phyloP scores from a whole-genome alignment of 768 basidiomycete genomes.

The Agaricus sinodeliciosus region DNA sequence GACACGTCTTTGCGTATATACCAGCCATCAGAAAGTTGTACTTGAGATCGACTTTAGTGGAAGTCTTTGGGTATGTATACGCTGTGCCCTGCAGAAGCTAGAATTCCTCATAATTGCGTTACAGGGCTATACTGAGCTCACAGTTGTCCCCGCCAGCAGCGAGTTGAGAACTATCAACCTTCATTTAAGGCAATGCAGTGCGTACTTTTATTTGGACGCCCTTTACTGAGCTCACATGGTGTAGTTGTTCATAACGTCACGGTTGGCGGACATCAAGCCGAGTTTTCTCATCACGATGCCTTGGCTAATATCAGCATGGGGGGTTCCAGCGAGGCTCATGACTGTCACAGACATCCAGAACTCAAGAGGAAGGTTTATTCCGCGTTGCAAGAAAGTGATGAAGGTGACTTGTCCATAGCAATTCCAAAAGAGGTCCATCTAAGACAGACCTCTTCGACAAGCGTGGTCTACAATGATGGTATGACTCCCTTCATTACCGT shows the following conservation, averaged over 20 bases:
- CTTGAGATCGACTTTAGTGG: conserved; percentile 92
- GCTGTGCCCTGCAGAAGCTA: conserved; percentile 4
- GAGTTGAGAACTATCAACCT: conserved; percentile 82
- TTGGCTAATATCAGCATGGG: conserved; percentile 59
- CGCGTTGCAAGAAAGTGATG: conserved; percentile 84
- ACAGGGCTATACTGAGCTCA: conserved; percentile 92
- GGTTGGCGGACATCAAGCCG: conserved; percentile 64
- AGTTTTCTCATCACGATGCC: conserved; percentile 76
- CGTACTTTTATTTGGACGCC: conserved; percentile 20
- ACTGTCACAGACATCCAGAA: conserved; percentile 88
- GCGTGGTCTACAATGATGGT: conserved; percentile 54
- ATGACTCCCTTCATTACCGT: conserved; percentile 14
- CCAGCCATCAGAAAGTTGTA: conserved; percentile 94
- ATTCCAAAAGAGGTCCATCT: conserved; percentile 70
- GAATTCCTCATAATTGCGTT: conserved; percentile 16
- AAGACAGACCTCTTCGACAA: conserved; percentile 44
- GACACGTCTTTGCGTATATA: conserved; percentile 48
- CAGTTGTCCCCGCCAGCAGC: conserved; percentile 72
- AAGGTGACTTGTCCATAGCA: conserved; percentile 90
- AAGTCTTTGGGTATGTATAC: conserved; percentile 61
- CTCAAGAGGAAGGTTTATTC: conserved; percentile 89
- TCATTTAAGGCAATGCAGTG: conserved; percentile 85
- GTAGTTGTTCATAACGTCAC: conserved; percentile 69
- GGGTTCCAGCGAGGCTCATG: conserved; percentile 45
- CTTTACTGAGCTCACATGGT: conserved; percentile 14